Base-by-base conservation (phyloP, 106 monocot genomes). In the Allium cepa region DNA sequence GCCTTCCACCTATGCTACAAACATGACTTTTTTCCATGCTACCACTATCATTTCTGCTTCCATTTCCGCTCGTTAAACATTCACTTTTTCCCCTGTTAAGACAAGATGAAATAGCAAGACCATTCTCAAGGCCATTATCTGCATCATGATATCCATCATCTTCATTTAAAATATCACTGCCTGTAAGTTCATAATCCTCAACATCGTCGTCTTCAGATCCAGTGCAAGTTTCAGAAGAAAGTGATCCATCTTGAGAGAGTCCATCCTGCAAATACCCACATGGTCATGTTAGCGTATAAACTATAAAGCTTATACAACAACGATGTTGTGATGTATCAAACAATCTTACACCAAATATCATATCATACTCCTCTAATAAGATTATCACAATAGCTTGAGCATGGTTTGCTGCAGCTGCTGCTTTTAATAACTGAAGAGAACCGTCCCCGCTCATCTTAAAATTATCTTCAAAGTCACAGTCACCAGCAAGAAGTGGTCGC, bases 351-450 rank as follows among this genome's bases (percentile, higher is more conserved):
- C 78, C 81, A 77, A 97, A 97, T 78, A 97, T 87, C 6, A 63
- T 83, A 47, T 85, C 82, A 77, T 80, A 90, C 62, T 92, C 88
- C 74, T 97, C 97, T 8, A 97, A 71, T 48, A 97, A 60, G 71
- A 87, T 85, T 64, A 89, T 87, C 49, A 90, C 82, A 78, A 97
- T 97, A 61, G 83, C 84, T 75, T 97, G 92, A 64, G 97, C 97
- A 87, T 92, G 88, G 79, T 97, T 97, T 60, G 97, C 97, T 68
- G 97, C 97, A 26, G 92, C 97, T 59, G 97, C 97, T 83, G 97
- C 97, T 79, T 90, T 81, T 51, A 97, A 71, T 56, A 97, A 84
- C 77, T 97, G 92, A 60, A 92, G 67, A 71, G 92, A 97, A 78
- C 83, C 81, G 85, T 92, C 92, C 3, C 92, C 87, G 48, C 75